Conservation (phyloP, 441 rosid species). For the Gossypium aridum region DNA sequence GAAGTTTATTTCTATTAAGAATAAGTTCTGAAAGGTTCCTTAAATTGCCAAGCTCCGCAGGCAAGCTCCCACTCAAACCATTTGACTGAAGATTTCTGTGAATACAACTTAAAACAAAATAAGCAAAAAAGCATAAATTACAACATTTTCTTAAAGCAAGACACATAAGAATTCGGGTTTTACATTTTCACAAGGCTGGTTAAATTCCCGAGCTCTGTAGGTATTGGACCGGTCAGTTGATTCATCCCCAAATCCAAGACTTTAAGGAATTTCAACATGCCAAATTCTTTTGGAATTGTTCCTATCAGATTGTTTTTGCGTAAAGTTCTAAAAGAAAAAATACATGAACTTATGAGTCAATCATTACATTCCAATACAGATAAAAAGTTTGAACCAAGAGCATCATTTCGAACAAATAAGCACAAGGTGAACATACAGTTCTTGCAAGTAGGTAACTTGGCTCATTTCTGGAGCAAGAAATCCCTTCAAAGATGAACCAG, state of each 20-base stretch:
- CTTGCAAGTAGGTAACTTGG: conserved; percentile 59
- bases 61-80: conserved; percentile 75
- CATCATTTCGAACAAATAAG: neutral
- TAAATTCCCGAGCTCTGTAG: conserved; percentile 70
- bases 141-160: neutral
- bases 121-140: conserved; percentile 8
- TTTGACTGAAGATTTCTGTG: conserved; percentile 85
- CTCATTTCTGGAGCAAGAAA: conserved; percentile 80
- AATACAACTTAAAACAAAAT: conserved; percentile 13
- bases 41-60: conserved; percentile 69
- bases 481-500: conserved; percentile 63
- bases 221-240: conserved; percentile 72
- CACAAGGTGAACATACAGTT: conserved; percentile 48
- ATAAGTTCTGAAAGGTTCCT: conserved; percentile 63
- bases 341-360: conserved; percentile 17
- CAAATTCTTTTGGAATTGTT: conserved; percentile 79
- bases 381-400: neutral
- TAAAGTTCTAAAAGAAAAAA: conserved; percentile 47
- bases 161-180: conserved; percentile 4
- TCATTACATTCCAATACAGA: neutral
- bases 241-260: conserved; percentile 90
- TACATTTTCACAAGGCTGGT: conserved; percentile 50
- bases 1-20: conserved; percentile 80
- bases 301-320: conserved; percentile 70
- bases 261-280: conserved; percentile 64